Evolutionary conservation across 2,329 filamentous ascomycete species (phyloP).

Genomic region (Plenodomus lindquistii): DNA sequence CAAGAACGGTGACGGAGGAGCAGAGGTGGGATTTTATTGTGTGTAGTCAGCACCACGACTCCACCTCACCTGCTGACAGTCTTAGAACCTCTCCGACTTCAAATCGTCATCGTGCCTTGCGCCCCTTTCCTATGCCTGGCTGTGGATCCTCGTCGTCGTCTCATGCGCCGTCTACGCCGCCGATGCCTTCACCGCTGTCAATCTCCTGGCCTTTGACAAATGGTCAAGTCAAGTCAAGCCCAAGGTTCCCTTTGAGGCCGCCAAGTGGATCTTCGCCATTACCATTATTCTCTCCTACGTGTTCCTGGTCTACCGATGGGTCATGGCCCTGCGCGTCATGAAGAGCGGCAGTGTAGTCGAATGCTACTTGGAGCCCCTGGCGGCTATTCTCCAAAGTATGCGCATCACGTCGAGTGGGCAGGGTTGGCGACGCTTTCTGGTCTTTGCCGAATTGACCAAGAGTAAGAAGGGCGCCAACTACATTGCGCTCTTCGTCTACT

Average conservation of each 20-base stretch:
- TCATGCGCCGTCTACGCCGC: constrained; percentile 85
- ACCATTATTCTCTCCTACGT: constrained; percentile 91
- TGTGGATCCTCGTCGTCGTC: constrained; percentile 78
- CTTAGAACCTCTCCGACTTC: constrained; percentile 69
- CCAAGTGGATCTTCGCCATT: constrained; percentile 92
- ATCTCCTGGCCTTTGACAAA: constrained; percentile 82
- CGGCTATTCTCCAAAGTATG: constrained; percentile 81
- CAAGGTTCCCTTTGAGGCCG: constrained; percentile 72
- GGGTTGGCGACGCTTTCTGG: constrained; percentile 88
- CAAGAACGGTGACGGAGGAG: constrained; percentile 47
- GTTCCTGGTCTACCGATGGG: constrained; percentile 77
- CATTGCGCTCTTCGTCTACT: constrained; percentile 88
- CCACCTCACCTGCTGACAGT: constrained; percentile 22
- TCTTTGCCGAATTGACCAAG: constrained; percentile 88
- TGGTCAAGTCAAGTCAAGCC: constrained; percentile 87
- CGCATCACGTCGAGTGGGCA: constrained; percentile 69
- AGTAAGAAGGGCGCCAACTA: constrained; percentile 91
- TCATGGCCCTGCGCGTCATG: constrained; percentile 80
- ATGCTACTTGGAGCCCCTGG: constrained; percentile 86
- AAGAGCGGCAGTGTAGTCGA: constrained; percentile 83
- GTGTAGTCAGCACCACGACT: constrained; percentile 42
- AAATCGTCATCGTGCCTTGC: constrained; percentile 78
- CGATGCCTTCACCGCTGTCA: constrained; percentile 91
- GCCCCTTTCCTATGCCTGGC: constrained; percentile 78
- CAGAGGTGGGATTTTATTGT: constrained; percentile 89